Conservation (phyloP, 768 basidiomycete species). For the Lentinula sp. region DNA sequence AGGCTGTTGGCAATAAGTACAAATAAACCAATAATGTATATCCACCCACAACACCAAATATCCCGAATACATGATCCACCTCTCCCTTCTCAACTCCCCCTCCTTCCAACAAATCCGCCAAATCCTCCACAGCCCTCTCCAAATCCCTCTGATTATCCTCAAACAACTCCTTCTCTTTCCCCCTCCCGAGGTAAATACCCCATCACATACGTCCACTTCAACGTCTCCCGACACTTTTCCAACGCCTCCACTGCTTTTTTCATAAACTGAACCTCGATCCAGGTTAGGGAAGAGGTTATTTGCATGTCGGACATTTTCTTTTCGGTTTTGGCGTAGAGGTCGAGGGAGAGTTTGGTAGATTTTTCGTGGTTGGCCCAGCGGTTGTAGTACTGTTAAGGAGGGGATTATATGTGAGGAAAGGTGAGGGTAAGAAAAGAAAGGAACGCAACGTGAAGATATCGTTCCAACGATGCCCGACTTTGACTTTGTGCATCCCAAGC, state of each 20-base stretch:
- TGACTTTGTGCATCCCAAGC: slow-evolving; percentile 89
- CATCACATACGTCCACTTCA: slow-evolving; percentile 99
- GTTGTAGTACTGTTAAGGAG: slow-evolving; percentile 82
- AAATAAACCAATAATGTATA: slow-evolving; percentile 5
- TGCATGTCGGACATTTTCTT: slow-evolving; percentile 99
- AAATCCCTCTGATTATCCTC: slow-evolving; percentile 98
- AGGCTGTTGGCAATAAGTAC: slow-evolving; percentile 29
- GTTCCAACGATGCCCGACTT: slow-evolving; percentile 85
- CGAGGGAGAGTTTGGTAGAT: slow-evolving; percentile 92
- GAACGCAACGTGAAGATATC: slow-evolving; percentile 87
- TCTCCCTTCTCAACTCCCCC: slow-evolving; percentile 73
- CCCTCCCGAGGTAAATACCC: slow-evolving; percentile 89
- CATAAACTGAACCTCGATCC: slow-evolving; percentile 98
- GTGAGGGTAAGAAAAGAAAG: not conserved
- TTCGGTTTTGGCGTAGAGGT: slow-evolving; percentile 92
- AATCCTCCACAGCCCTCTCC: slow-evolving; percentile 91
- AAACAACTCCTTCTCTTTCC: slow-evolving; percentile 91
- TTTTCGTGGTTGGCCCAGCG: slow-evolving; percentile 99
- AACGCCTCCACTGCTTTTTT: slow-evolving; percentile 96
- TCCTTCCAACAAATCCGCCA: slow-evolving; percentile 87
- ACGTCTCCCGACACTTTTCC: slow-evolving; percentile 84
- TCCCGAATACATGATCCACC: slow-evolving; percentile 79
- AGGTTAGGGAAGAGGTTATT: slow-evolving; percentile 82
- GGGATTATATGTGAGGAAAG: not conserved
- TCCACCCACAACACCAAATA: slow-evolving; percentile 78